These are phyloP conservation scores for Saccharomycodes ludwigii DNA, from an alignment of 805 yeast species.

Conservation along the genomic window DNA sequence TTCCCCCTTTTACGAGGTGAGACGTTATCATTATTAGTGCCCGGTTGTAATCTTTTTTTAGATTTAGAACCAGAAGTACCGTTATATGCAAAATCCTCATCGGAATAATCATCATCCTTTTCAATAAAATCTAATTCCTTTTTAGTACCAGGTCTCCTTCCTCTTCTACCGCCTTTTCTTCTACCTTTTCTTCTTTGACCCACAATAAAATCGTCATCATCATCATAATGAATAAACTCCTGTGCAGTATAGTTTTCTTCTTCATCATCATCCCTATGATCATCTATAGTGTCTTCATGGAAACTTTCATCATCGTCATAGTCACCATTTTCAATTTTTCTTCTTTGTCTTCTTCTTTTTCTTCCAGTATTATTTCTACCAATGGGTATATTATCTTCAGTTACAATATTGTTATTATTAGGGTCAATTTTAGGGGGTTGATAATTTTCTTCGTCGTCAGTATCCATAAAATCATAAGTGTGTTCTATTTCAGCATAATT, in stretches of 20 bases:
- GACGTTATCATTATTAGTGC: no score
- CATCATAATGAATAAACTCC: slow-evolving; percentile 8
- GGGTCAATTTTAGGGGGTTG: background rate
- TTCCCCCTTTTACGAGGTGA: no score
- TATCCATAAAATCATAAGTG: slow-evolving; percentile 18
- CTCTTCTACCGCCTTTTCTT: slow-evolving; percentile 8
- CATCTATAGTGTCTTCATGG: background rate
- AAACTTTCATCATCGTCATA: slow-evolving; percentile 5
- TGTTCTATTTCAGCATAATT: slow-evolving; percentile 27
- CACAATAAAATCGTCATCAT: slow-evolving; percentile 12
- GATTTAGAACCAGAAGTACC: no score
- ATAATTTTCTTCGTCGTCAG: slow-evolving; percentile 8
- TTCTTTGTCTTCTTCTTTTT: background rate
- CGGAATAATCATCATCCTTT: slow-evolving; percentile 10
- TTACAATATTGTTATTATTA: background rate
- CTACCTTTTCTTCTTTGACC: slow-evolving; percentile 3
- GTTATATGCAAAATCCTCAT: no score
- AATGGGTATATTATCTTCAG: no score
- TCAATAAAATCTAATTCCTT: slow-evolving; percentile 15
- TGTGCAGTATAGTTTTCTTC: slow-evolving; percentile 6
- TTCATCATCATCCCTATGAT: slow-evolving; percentile 3
- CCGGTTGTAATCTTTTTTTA: no score
- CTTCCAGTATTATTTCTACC: background rate
- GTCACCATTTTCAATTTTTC: slow-evolving; percentile 5
- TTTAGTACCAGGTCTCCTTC: slow-evolving; percentile 8